Evolutionary conservation across 306 rosid species (phyloP), one percentile per base, ranked within the genome.

Genomic region (Dryas drummondii): DNA sequence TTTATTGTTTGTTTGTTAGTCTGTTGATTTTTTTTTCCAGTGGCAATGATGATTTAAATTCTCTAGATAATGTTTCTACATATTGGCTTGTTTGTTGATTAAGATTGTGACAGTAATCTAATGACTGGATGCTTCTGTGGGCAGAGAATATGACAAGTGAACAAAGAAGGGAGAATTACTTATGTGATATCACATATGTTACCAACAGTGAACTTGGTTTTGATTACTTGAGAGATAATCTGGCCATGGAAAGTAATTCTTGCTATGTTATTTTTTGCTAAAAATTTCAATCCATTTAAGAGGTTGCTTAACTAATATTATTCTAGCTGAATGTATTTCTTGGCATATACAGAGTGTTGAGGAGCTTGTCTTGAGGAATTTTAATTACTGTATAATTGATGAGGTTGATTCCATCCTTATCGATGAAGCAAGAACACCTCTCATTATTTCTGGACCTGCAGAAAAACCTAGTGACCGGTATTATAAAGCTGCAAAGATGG

Each of bases 241-340:
- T 94, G 79, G 98, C 98, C 96, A 94, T 93, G 98, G 98, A 94
- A 94, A 91, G 98, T 94, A 86, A 84, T 88, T 86, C 83, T 88
- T 87, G 80, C 87, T 74, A 51, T 81, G 27, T 67, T 46, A 76
- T 49, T 80, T 66, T 50, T 40, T 69, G 51, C 12, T 41, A 66
- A 79, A 66, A 76, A 27, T 47, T 83, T 74, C 55, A 22, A 59
- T 60, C 64, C 67, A 7, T 19, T 55, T 19, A 41, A 44, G 62
- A 51, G 19, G 9, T 41, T 45, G 17, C 9, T 19, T 22, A 45
- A 19, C 66, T 45, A 10, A 57, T 58, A 59, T 78, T 40, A 52
- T 51, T 48, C 49, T 42, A 65, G 32, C 84, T 81, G 78, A 75
- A 73, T 71, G 76, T 58, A 41, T 51, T 79, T 73, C 76, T 73